Evolutionary conservation across 1,139 yeast species (phyloP), one percentile per base, ranked within the genome.

Genomic region (Zygosaccharomyces pseudobailii): DNA sequence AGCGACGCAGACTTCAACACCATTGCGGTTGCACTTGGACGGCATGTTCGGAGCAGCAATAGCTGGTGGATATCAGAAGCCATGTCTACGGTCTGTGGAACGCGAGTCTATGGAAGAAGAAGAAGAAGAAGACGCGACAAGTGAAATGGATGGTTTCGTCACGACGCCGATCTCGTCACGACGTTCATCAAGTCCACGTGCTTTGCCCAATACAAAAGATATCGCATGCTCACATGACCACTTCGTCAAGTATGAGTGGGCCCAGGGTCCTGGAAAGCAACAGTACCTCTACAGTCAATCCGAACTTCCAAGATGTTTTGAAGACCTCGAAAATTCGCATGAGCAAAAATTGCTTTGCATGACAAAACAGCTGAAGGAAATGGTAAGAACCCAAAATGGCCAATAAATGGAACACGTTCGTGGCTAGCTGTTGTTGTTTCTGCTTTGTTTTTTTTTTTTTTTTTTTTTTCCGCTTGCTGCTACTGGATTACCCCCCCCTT

Each of bases 51-150:
- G 13, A 27, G 31, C 27, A n/a, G 23, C 41, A 10, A 28, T 34
- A 13, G 41, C 41, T 38, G 41, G 41, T 27, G 41, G 41, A 6
- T 38, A 38, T 24, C 41, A 28, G 21, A 27, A 25, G 28, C 17
- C 34, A 13, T 17, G 30, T 10, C 34, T 38, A 17, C 30, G 6
- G 2, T 28, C 41, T 13, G 33, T 27, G 8, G 41, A 27, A 9
- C 19, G 31, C 23, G 41, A 27, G 24, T 25, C 34, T 23, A 38
- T 13, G n/a, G 41, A 38, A 20, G 22, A 38, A 13, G 41, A 28
- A 38, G n/a, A n/a, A n/a, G 33, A 38, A 3, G 41, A 38, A 4
- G 41, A 37, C 9, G n/a, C 28, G 5, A 20, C 19, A 27, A 38
- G 41, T 13, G 41, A 38, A 9, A 28, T 19, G n/a, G 41, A 25